Percentiles rank a stretch among this genome's conserved stretches.
Evolutionary conservation across 2,329 filamentous ascomycete species (phyloP).

Genomic region (Xylaria sp.): DNA sequence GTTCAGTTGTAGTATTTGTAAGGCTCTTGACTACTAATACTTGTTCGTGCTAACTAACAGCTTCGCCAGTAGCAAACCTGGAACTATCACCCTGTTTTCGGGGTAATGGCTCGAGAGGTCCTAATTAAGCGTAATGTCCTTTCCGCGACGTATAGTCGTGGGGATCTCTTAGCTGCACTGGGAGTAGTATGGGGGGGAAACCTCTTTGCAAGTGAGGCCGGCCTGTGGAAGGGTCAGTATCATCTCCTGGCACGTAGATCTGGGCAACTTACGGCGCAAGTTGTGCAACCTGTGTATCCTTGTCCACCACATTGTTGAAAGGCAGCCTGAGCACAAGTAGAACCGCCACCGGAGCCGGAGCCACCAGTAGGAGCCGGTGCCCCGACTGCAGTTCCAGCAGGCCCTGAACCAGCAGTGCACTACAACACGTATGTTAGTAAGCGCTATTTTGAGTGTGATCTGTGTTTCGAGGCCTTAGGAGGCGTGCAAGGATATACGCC

Average conservation of each 20-base stretch:
- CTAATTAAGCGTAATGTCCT: not conserved
- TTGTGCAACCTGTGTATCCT: slow-evolving; percentile 56
- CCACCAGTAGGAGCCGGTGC: slow-evolving; percentile 19
- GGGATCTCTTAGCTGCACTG: slow-evolving; percentile 49
- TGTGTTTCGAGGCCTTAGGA: not conserved
- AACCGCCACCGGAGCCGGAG: slow-evolving; percentile 30
- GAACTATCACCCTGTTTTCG: not conserved
- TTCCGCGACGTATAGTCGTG: not conserved
- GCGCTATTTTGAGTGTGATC: not conserved
- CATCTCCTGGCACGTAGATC: not conserved
- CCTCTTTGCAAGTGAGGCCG: slow-evolving; percentile 51
- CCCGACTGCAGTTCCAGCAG: slow-evolving; percentile 45
- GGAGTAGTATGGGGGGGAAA: slow-evolving; percentile 55
- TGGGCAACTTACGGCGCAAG: slow-evolving; percentile 51
- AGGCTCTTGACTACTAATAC: not conserved
- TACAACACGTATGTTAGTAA: not conserved
- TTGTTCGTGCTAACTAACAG: not conserved
- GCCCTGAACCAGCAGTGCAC: slow-evolving; percentile 51
- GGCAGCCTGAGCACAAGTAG: slow-evolving; percentile 50
- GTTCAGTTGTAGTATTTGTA: not conserved
- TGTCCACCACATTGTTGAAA: slow-evolving; percentile 56
- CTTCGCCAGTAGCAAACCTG: not conserved
- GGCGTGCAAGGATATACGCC: no score
- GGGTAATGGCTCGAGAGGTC: not conserved
- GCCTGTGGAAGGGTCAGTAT: slow-evolving; percentile 40